These are phyloP conservation scores for Triticum monococcum DNA, from an alignment of 176 grass and related monocot species.

Conservation along the genomic window DNA sequence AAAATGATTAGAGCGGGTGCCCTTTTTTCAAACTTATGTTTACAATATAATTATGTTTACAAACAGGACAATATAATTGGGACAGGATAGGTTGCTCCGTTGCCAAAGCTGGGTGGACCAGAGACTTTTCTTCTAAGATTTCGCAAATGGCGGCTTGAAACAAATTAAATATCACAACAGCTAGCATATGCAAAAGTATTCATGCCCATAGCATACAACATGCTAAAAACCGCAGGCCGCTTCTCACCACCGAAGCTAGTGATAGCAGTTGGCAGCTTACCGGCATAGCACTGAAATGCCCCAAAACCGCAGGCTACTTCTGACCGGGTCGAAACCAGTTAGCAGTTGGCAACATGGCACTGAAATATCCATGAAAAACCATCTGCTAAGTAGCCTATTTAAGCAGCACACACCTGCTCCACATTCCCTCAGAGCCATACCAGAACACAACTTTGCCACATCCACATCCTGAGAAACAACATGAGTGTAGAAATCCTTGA, in stretches of 20 bases:
- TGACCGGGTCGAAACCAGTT: not conserved
- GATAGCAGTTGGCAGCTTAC: not conserved
- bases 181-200: not conserved
- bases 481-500: slow-evolving; percentile 86
- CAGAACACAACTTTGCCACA: not conserved
- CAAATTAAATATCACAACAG: not conserved
- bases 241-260: not conserved
- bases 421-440: not conserved
- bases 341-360: not conserved
- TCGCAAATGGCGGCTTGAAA: not conserved
- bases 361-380: slow-evolving; percentile 14
- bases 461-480: slow-evolving; percentile 8
- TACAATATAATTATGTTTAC: no score
- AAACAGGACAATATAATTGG: no score
- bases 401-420: not conserved
- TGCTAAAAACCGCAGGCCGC: not conserved
- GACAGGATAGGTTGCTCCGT: no score
- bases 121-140: not conserved
- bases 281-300: slow-evolving; percentile 5
- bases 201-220: not conserved
- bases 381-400: not conserved
- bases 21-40: no score
- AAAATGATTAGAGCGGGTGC: no score
- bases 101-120: not conserved
- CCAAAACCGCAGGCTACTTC: not conserved